phyloP scores from a whole-genome alignment of 441 rosid genomes.

The Metrosideros polymorpha region DNA sequence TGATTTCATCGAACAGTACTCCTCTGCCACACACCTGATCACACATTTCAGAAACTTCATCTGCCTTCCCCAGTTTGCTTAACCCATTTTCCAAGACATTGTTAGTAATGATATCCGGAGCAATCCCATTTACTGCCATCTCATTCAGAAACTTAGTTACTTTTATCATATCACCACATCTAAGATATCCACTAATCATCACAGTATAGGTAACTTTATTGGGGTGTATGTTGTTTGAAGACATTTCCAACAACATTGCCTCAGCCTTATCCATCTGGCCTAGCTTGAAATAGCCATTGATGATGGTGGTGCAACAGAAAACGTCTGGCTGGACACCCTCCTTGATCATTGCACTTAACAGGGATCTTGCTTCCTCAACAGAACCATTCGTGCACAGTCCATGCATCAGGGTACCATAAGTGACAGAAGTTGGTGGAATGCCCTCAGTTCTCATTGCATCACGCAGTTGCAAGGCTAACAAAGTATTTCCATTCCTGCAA shows the following conservation, averaged over 20 bases:
- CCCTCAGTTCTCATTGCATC: slow-evolving; percentile 45
- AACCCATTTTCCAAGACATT: slow-evolving; percentile 40
- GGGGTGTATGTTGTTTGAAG: slow-evolving; percentile 25
- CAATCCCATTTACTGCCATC: slow-evolving; percentile 41
- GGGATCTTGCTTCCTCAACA: slow-evolving; percentile 33
- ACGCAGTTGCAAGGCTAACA: slow-evolving; percentile 26
- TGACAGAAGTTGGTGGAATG: slow-evolving; percentile 27
- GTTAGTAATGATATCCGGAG: slow-evolving; percentile 43
- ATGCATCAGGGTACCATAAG: slow-evolving; percentile 48
- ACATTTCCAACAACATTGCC: slow-evolving; percentile 38
- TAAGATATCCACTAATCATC: slow-evolving; percentile 45
- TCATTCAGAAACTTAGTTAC: slow-evolving; percentile 35
- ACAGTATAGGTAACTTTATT: slow-evolving; percentile 54
- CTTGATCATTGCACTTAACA: slow-evolving; percentile 35
- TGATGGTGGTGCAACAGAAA: slow-evolving; percentile 45
- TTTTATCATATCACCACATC: slow-evolving; percentile 38
- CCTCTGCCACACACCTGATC: slow-evolving; percentile 15
- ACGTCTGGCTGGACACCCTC: slow-evolving; percentile 40
- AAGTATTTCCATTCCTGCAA: slow-evolving; percentile 34
- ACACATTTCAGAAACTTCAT: slow-evolving; percentile 29
- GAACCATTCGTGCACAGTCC: slow-evolving; percentile 43
- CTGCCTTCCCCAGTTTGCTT: slow-evolving; percentile 34
- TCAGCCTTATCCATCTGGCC: slow-evolving; percentile 44
- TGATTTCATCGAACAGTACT: slow-evolving; percentile 28
- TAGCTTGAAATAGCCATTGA: slow-evolving; percentile 45